Percentiles rank a stretch among this genome's conserved stretches.
phyloP scores from a whole-genome alignment of 2,329 filamentous ascomycete genomes.

The Botrytis sinoallii region DNA sequence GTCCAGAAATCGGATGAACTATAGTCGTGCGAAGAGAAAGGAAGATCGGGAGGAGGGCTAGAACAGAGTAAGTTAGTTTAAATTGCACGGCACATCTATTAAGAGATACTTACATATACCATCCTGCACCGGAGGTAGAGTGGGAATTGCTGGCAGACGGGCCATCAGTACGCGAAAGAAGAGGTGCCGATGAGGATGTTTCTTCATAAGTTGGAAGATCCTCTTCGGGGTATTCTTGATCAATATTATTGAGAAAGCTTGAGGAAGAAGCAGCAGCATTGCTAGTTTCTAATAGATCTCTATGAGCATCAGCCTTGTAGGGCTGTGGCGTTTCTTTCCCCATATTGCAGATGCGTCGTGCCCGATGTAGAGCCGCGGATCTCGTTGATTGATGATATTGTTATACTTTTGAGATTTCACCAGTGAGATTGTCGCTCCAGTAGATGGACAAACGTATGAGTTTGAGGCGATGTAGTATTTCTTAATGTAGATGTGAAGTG shows the following conservation, averaged over 20 bases:
- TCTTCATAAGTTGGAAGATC: constrained; percentile 28
- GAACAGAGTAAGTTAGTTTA: background rate
- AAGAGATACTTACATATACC: constrained; percentile 7
- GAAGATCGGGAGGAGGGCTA: constrained; percentile 28
- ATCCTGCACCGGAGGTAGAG: background rate
- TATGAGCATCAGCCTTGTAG: constrained; percentile 4
- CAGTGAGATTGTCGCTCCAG: background rate
- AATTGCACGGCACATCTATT: background rate
- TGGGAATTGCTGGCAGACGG: background rate
- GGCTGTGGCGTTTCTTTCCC: constrained; percentile 14
- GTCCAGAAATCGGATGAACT: constrained; percentile 31
- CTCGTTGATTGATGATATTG: background rate
- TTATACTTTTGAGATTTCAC: background rate
- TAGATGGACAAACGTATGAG: background rate
- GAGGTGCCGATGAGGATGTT: constrained; percentile 14
- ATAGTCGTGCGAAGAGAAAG: constrained; percentile 31
- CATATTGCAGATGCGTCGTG: background rate
- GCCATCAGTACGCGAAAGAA: background rate
- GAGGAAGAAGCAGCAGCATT: constrained; percentile 28
- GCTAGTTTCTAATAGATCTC: background rate
- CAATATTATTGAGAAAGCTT: constrained; percentile 22
- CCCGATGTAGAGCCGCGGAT: background rate
- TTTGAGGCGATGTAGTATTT: background rate
- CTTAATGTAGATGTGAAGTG: background rate
- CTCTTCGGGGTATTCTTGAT: constrained; percentile 29